phyloP scores from a whole-genome alignment of 805 yeast species.

The Teunomyces lycoperdinae region DNA sequence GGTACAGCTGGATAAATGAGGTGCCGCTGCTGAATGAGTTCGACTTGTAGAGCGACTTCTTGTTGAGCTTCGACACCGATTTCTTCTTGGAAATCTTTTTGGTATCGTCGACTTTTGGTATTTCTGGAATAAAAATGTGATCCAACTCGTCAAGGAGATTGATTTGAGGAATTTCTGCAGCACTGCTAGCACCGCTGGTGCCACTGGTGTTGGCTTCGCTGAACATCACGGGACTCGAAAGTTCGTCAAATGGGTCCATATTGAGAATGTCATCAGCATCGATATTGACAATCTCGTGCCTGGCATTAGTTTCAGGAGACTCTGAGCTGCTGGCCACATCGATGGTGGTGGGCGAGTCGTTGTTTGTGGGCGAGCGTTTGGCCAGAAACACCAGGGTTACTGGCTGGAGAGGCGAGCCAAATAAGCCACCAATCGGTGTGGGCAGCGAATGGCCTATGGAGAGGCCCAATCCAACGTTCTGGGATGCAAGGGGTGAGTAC shows the following conservation, averaged over 20 bases:
- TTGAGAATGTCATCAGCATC: conserved; percentile 11
- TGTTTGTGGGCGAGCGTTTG: conserved; percentile 2
- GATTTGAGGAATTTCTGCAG: background rate
- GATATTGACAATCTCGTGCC: conserved; percentile 1
- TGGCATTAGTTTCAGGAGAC: background rate
- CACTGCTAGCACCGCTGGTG: background rate
- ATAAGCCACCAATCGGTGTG: background rate
- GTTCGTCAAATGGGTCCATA: conserved; percentile 10
- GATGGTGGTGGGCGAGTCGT: conserved; percentile 13
- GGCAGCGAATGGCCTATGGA: background rate
- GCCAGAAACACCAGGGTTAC: no score
- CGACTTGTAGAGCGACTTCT: conserved; percentile 11
- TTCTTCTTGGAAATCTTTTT: conserved; percentile 7
- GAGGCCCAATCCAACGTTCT: conserved; percentile 5
- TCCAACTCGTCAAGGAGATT: background rate
- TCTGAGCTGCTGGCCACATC: conserved; percentile 10
- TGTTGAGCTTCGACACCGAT: conserved; percentile 9
- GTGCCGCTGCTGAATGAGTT: conserved; percentile 10
- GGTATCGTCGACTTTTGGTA: conserved; percentile 3
- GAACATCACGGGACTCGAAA: background rate
- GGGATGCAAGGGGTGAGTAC: conserved; percentile 1
- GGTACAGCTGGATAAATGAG: background rate
- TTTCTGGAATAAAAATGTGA: background rate
- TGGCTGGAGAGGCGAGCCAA: background rate
- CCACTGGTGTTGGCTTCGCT: background rate